These are phyloP conservation scores for Penicillium argentinense DNA, from an alignment of 495 filamentous ascomycete genomes.

Conservation along the genomic window DNA sequence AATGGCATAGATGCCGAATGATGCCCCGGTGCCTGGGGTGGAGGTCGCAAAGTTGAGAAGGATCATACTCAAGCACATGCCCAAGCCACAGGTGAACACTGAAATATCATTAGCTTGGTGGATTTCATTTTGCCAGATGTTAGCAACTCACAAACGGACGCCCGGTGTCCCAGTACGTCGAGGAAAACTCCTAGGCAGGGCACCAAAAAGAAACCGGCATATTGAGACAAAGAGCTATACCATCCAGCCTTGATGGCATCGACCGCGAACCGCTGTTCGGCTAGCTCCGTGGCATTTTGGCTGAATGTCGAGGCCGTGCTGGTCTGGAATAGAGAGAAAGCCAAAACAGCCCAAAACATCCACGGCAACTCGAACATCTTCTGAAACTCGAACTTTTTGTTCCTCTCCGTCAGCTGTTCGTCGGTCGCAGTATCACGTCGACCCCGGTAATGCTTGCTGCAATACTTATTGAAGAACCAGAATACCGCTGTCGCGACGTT, in stretches of 20 bases:
- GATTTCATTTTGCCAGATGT: neutral
- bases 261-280: constrained; percentile 41
- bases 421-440: constrained; percentile 38
- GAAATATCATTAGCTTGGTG: neutral
- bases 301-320: constrained; percentile 39
- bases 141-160: constrained; percentile 36
- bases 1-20: constrained; percentile 46
- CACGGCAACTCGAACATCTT: constrained; percentile 46
- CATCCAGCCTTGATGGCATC: constrained; percentile 43
- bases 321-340: constrained; percentile 46
- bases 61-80: constrained; percentile 42
- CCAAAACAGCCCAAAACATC: constrained; percentile 42
- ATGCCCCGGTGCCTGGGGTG: constrained; percentile 36
- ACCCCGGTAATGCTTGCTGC: constrained; percentile 29
- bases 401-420: constrained; percentile 43
- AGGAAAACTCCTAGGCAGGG: constrained; percentile 44
- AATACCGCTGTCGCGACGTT: constrained; percentile 38
- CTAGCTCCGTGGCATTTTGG: constrained; percentile 46
- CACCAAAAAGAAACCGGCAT: constrained; percentile 47
- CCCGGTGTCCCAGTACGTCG: constrained; percentile 43
- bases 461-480: constrained; percentile 44
- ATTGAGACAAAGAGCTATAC: constrained; percentile 44
- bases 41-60: constrained; percentile 38
- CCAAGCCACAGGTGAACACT: constrained; percentile 39
- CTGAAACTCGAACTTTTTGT: constrained; percentile 43